Conservation (phyloP, 2,329 filamentous ascomycete species). For the Botrytis sinoallii region DNA sequence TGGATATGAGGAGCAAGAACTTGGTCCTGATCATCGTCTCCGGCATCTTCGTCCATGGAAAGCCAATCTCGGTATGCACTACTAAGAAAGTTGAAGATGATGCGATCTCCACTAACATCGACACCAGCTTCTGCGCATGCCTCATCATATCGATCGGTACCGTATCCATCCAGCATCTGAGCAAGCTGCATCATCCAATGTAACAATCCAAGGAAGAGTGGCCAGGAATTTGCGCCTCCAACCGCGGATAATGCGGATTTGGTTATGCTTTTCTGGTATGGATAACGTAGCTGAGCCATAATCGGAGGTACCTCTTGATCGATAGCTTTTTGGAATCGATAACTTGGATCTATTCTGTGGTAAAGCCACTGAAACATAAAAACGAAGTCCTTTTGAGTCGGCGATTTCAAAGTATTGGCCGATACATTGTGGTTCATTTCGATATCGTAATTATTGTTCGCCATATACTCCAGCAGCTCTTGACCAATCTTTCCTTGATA, state of each 20-base stretch:
- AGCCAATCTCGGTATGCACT: slow-evolving; percentile 92
- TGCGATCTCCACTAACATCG: slow-evolving; percentile 84
- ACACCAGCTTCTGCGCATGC: slow-evolving; percentile 84
- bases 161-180: slow-evolving; percentile 86
- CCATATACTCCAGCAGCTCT: slow-evolving; percentile 87
- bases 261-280: slow-evolving; percentile 91
- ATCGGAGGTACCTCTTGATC: slow-evolving; percentile 93
- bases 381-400: slow-evolving; percentile 97
- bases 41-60: slow-evolving; percentile 83
- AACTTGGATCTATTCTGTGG: slow-evolving; percentile 88
- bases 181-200: slow-evolving; percentile 99
- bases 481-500: slow-evolving; percentile 82
- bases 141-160: slow-evolving; percentile 77
- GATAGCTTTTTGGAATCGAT: slow-evolving; percentile 90
- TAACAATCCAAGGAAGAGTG: slow-evolving; percentile 85
- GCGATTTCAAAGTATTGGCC: slow-evolving; percentile 85
- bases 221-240: slow-evolving; percentile 89
- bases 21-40: slow-evolving; percentile 77
- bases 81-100: slow-evolving; percentile 90
- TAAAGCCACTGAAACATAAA: slow-evolving; percentile 98
- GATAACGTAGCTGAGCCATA: slow-evolving; percentile 89
- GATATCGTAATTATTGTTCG: slow-evolving; percentile 93
- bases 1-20: slow-evolving; percentile 81
- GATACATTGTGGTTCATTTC: slow-evolving; percentile 95
- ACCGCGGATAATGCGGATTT: slow-evolving; percentile 95